Evolutionary conservation across 768 basidiomycete species (phyloP), one percentile per base, ranked within the genome.

Genomic region (Galerina sulciceps): DNA sequence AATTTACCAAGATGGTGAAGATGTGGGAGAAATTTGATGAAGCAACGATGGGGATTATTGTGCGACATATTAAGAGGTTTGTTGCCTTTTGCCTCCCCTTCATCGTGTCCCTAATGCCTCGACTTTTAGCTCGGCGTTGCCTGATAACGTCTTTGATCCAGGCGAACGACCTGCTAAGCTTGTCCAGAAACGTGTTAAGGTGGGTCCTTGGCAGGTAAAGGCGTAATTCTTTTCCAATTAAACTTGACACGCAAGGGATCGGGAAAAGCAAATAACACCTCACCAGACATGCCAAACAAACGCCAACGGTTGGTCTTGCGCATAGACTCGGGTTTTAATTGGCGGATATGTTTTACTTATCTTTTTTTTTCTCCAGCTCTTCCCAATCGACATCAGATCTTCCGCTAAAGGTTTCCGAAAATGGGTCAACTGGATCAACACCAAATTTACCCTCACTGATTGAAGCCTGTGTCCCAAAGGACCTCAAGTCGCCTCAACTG

Each of bases 11-110:
- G 71, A 83, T 93, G 53, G 94, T 96, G 68, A 96, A 96, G 73
- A 77, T 85, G 78, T 99, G 97, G 95, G 96, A 99, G 69, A 90
- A 91, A 70, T 99, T 89, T 65, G 92, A 99, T 59, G 90, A 94
- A 65, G 79, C 85, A 13, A 87, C 85, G 54, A 99, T 99, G 97
- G 94, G 95, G 18, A 91, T 99, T 60, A 85, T 93, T 48, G 90
- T 99, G 26, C 88, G 94, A 48, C 90, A 99, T 71, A 93, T 98
- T 69, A 97, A 87, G 81, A 89, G 87, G 96, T 94, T 57, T 40
- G 81, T 65, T 14, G 20, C 52, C 58, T 45, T 41, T 15, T 38
- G 61, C 40, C 10, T 2, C 22, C 34, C 5, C 23, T 37, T 15
- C 34, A 22, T 17, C 20, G 23, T 26, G 48, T 35, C 41, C 36